Evolutionary conservation across 179 eudicot genomes (phyloP).

Genomic region (Heliamphora pulchella): DNA sequence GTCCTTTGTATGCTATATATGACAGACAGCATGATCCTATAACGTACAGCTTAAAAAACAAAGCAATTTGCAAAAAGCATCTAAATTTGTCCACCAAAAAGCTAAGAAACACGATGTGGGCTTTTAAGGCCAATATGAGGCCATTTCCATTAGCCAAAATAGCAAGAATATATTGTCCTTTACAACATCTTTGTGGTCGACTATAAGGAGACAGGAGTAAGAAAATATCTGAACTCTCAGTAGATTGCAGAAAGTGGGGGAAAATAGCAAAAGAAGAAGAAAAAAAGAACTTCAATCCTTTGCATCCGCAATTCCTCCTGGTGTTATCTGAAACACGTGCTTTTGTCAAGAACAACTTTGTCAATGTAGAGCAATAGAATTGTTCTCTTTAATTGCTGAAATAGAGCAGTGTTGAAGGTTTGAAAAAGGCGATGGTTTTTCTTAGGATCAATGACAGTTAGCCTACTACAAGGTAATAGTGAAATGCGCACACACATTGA

Average conservation of each 20-base stretch:
- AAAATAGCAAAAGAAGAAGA: not conserved
- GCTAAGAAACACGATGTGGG: too few relatives aligned
- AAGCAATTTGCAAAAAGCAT: too few relatives aligned
- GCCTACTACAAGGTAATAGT: not conserved
- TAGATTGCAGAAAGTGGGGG: not conserved
- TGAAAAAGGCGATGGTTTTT: not conserved
- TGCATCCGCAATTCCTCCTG: conserved; percentile 96
- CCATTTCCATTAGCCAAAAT: not conserved
- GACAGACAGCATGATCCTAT: too few relatives aligned
- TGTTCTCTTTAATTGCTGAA: not conserved
- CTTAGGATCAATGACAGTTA: not conserved
- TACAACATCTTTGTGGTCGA: conserved; percentile 7
- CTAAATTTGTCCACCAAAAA: too few relatives aligned
- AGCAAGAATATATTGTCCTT: not conserved
- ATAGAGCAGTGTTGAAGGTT: not conserved
- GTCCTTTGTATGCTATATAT: too few relatives aligned
- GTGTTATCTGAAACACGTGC: conserved; percentile 86
- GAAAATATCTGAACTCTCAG: not conserved
- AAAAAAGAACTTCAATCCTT: conserved; percentile 52
- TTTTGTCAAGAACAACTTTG: conserved; percentile 37
- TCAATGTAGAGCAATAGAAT: not conserved
- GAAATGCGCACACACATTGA: not conserved
- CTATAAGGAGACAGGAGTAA: not conserved
- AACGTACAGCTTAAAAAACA: too few relatives aligned
- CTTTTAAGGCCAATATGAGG: not conserved